These are phyloP conservation scores for Microdochium trichocladiopsis DNA, from an alignment of 2,329 filamentous ascomycete genomes.

Conservation along the genomic window DNA sequence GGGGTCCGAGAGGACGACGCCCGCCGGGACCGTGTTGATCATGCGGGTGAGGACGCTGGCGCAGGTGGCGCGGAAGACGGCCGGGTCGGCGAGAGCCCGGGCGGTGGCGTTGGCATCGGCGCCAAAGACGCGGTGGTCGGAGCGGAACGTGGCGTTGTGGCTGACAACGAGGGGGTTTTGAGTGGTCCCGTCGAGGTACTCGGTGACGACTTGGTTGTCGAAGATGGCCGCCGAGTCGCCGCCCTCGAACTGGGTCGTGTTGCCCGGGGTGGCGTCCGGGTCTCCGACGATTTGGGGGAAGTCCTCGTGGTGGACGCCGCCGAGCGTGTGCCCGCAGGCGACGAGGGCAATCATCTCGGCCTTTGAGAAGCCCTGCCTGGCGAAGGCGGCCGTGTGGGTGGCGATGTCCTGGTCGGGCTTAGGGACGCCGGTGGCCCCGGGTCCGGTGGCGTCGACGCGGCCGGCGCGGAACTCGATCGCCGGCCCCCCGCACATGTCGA, in stretches of 20 bases:
- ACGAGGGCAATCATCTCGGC: conserved; percentile 27
- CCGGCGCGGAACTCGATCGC: conserved; percentile 20
- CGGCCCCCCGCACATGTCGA: conserved; percentile 12
- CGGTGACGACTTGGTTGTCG: conserved; percentile 33
- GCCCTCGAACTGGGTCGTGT: conserved; percentile 21
- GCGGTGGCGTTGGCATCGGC: conserved; percentile 37
- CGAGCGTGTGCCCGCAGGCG: conserved; percentile 26
- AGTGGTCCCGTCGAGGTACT: conserved; percentile 32
- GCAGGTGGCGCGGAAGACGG: conserved; percentile 27
- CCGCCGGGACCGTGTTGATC: conserved; percentile 24
- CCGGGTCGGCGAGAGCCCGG: conserved; percentile 24
- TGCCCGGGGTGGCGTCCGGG: conserved; percentile 20
- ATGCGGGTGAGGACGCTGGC: conserved; percentile 21
- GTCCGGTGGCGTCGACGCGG: conserved; percentile 19
- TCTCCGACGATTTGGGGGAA: conserved; percentile 30
- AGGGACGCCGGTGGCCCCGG: conserved; percentile 22
- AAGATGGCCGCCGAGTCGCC: conserved; percentile 24
- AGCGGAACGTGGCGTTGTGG: conserved; percentile 27
- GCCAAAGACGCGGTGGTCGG: conserved; percentile 34
- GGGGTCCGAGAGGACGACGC: conserved; percentile 18
- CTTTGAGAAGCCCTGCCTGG: conserved; percentile 20
- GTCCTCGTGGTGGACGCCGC: conserved; percentile 34
- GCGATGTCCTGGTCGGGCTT: conserved; percentile 19
- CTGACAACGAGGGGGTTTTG: conserved; percentile 33
- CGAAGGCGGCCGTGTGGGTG: conserved; percentile 16